Percentiles rank a stretch among this genome's conserved stretches.
phyloP scores from a whole-genome alignment of 208 protist species.

The Giardia duodenalis region DNA sequence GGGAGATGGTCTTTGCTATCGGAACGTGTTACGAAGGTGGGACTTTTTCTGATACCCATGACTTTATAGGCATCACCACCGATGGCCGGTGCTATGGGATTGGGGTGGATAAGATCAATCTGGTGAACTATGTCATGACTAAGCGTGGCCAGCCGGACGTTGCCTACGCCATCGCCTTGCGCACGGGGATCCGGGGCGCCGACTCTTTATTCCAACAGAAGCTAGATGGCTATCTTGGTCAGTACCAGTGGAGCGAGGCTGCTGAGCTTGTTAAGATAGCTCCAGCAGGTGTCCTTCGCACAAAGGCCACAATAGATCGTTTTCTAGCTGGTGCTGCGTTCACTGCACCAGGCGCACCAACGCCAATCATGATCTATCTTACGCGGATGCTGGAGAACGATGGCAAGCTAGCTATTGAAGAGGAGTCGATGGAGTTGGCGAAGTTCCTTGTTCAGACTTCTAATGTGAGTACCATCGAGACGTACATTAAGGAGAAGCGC shows the following conservation, averaged over 20 bases:
- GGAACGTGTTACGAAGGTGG: background rate
- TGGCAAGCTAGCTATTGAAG: slow-evolving; percentile 73
- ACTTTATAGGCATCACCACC: background rate
- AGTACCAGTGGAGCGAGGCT: slow-evolving; percentile 64
- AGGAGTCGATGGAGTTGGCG: slow-evolving; percentile 89
- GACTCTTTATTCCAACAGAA: slow-evolving; percentile 80
- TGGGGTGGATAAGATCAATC: slow-evolving; percentile 73
- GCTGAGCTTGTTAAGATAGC: slow-evolving; percentile 76
- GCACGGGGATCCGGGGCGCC: slow-evolving; percentile 82
- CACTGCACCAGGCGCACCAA: slow-evolving; percentile 61
- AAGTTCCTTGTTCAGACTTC: slow-evolving; percentile 71
- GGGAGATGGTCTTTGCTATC: slow-evolving; percentile 59
- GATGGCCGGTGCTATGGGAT: slow-evolving; percentile 61
- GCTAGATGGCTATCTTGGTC: slow-evolving; percentile 75
- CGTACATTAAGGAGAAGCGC: slow-evolving; percentile 93
- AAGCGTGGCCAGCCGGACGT: slow-evolving; percentile 72
- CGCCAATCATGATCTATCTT: slow-evolving; percentile 90
- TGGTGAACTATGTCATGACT: slow-evolving; percentile 81
- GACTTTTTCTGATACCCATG: slow-evolving; percentile 72
- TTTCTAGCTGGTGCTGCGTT: slow-evolving; percentile 63
- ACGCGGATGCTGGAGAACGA: slow-evolving; percentile 72
- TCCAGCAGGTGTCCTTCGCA: slow-evolving; percentile 72
- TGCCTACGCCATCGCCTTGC: slow-evolving; percentile 75
- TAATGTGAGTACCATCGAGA: slow-evolving; percentile 65
- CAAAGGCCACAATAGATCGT: slow-evolving; percentile 72